phyloP scores from a whole-genome alignment of 192 early-diverging fungal genomes.

The Backusella mclennaniae region DNA sequence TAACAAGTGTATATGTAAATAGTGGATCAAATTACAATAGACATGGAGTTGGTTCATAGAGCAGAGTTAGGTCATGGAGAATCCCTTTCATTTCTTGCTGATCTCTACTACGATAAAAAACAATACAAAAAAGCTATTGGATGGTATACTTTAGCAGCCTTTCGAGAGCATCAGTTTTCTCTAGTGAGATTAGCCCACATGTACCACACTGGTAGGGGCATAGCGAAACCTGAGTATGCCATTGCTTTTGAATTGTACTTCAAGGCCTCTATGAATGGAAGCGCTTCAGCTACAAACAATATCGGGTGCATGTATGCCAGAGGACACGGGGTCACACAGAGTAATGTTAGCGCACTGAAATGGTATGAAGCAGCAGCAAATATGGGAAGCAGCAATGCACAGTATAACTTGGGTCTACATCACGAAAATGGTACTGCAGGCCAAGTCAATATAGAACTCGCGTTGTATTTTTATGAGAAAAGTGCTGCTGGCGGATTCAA shows the following conservation, averaged over 20 bases:
- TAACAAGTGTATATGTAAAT: neutral
- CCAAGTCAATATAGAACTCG: neutral
- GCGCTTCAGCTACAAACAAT: neutral
- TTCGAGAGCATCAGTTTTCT: neutral
- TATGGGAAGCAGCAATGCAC: neutral
- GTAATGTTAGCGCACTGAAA: neutral
- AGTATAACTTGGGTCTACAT: neutral
- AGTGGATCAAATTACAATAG: neutral
- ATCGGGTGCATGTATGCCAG: neutral
- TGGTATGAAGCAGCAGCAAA: neutral
- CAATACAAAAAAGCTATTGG: neutral
- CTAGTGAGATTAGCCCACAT: neutral
- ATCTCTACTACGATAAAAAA: neutral
- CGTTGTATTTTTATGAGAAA: neutral
- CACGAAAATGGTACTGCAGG: neutral
- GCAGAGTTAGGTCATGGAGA: neutral
- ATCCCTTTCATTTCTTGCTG: neutral
- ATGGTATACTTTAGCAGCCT: neutral
- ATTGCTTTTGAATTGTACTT: neutral
- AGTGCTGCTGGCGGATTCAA: neutral
- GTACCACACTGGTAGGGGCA: neutral
- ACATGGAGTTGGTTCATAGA: neutral
- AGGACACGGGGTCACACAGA: neutral
- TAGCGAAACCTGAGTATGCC: neutral
- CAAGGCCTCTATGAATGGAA: neutral